Conservation (phyloP, 163 green algal species). For the Coccomyxa subellipsoidea region DNA sequence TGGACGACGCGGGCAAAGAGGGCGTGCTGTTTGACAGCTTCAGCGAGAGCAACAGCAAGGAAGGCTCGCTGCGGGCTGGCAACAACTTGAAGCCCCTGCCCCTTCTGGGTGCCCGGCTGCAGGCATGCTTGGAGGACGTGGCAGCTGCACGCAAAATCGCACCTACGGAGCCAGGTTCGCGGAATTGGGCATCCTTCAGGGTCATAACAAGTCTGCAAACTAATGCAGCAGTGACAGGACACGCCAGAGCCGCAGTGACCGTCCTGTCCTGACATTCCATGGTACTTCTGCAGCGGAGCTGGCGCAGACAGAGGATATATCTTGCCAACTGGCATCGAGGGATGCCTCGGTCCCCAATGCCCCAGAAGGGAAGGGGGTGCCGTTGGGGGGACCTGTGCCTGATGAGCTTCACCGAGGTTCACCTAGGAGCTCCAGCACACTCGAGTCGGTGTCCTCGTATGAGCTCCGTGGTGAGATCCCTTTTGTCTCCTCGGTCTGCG, state of each 20-base stretch:
- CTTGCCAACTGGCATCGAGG: neutral
- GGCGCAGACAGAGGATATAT: neutral
- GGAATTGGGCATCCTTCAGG: no score
- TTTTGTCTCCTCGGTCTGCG: neutral
- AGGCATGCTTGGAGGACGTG: neutral
- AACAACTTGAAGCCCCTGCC: neutral
- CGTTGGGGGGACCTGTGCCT: no score
- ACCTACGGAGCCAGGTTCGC: neutral
- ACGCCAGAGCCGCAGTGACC: neutral
- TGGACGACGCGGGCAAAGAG: neutral
- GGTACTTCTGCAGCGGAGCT: neutral
- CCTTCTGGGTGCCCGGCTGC: neutral
- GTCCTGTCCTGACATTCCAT: neutral
- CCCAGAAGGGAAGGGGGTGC: neutral
- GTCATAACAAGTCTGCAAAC: neutral
- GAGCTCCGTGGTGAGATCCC: neutral
- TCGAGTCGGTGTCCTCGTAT: neutral
- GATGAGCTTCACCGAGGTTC: neutral
- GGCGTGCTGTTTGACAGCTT: slow-evolving; percentile 17
- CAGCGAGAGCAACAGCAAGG: slow-evolving; percentile 15
- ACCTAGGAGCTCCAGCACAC: neutral
- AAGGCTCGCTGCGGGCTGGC: slow-evolving; percentile 10
- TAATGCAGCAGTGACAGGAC: neutral
- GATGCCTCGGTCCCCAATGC: neutral
- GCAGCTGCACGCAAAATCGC: neutral